phyloP scores from a whole-genome alignment of 1,284 basidiomycete genomes.

The Trichosporon sp. region DNA sequence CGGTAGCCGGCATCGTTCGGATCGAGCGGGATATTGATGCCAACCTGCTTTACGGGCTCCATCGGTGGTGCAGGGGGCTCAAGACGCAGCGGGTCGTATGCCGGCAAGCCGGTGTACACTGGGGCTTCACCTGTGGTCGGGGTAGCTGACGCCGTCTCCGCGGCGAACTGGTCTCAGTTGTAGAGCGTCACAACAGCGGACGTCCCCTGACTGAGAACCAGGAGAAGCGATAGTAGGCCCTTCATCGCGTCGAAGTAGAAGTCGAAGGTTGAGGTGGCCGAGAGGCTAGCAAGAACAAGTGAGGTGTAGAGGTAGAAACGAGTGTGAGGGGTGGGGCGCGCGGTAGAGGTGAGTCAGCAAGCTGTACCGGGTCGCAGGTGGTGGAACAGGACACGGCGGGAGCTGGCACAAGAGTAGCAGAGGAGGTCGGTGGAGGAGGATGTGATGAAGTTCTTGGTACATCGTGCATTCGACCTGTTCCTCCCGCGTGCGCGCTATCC shows the following conservation, averaged over 20 bases:
- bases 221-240: background rate
- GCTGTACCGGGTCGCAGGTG: background rate
- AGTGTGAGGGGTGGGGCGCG: background rate
- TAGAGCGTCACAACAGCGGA: conserved; percentile 16
- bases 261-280: background rate
- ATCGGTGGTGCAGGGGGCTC: conserved; percentile 43
- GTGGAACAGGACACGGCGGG: background rate
- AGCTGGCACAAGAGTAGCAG: background rate
- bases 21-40: conserved; percentile 37
- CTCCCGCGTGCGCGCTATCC: background rate
- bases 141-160: background rate
- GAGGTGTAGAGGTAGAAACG: background rate
- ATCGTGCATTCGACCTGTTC: background rate
- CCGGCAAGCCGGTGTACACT: conserved; percentile 44
- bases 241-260: background rate
- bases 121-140: background rate
- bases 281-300: background rate
- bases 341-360: background rate
- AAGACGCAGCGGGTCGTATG: conserved; percentile 48
- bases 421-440: background rate
- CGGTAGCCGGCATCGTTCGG: conserved; percentile 31
- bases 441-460: background rate
- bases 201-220: background rate
- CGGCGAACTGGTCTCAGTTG: conserved; percentile 5
- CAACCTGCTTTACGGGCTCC: conserved; percentile 38